A percentile compares a stretch with the other conserved stretches of the same genome.
Conservation (phyloP, 2,329 filamentous ascomycete genomes). For the Talaromyces sp. region DNA sequence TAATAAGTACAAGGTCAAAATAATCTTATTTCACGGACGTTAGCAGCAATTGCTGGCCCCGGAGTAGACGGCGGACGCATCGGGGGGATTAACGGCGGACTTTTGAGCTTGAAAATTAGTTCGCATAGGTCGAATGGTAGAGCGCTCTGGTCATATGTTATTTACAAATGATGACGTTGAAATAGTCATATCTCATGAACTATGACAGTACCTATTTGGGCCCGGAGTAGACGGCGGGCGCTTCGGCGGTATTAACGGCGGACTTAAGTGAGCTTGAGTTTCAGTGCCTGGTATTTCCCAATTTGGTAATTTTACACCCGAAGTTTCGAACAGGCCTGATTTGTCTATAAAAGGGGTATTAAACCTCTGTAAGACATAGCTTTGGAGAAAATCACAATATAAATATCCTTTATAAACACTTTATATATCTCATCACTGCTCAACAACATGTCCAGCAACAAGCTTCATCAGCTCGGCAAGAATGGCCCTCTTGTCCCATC, state of each 20-base stretch:
- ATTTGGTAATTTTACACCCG: not conserved
- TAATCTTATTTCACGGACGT: not conserved
- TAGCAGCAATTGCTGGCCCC: not conserved
- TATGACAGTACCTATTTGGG: not conserved
- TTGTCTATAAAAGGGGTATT: not conserved
- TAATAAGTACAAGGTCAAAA: not conserved
- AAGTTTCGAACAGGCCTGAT: not conserved
- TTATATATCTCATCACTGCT: not conserved
- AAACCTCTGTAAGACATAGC: not conserved
- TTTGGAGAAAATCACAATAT: not conserved
- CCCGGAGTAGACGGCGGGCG: not conserved
- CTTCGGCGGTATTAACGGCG: not conserved
- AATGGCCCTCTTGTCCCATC: slow-evolving; percentile 3
- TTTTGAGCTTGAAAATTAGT: not conserved
- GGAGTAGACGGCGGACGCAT: not conserved
- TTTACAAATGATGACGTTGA: no score
- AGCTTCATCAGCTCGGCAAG: slow-evolving; percentile 2
- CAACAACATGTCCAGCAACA: slow-evolving; percentile 3
- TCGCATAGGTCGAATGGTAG: no score
- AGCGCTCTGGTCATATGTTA: no score
- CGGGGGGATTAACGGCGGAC: not conserved
- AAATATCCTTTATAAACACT: not conserved
- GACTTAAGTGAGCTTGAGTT: not conserved
- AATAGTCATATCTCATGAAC: not conserved
- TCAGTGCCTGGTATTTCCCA: not conserved